These are phyloP conservation scores for Aphanomyces cochlioides DNA, from an alignment of 352 stramenopile species.

Conservation along the genomic window DNA sequence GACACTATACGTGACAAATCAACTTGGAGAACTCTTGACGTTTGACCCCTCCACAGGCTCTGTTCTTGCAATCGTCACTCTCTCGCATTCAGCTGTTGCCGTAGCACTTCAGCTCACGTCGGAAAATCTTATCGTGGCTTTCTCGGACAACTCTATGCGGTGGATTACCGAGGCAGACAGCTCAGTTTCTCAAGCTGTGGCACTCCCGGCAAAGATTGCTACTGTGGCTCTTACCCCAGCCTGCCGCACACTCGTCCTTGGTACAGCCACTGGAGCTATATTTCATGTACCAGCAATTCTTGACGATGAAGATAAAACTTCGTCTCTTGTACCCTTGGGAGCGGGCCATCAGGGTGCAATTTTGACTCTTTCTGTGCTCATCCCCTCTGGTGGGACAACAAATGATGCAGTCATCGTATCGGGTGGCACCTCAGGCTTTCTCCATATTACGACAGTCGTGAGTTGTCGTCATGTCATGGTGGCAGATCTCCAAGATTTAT, in stretches of 20 bases:
- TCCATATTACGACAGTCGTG: constrained; percentile 53
- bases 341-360: constrained; percentile 50
- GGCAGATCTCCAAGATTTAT: constrained; percentile 42
- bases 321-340: constrained; percentile 37
- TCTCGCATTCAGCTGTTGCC: constrained; percentile 34
- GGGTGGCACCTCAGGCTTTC: constrained; percentile 43
- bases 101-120: constrained; percentile 5
- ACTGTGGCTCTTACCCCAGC: constrained; percentile 49
- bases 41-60: constrained; percentile 40
- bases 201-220: constrained; percentile 33
- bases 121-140: constrained; percentile 17
- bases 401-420: constrained; percentile 47
- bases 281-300: constrained; percentile 63
- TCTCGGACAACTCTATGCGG: constrained; percentile 14
- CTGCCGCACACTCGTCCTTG: constrained; percentile 57
- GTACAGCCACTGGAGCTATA: constrained; percentile 50
- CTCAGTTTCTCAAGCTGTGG: not conserved
- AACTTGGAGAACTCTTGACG: constrained; percentile 50
- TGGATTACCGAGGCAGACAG: constrained; percentile 3
- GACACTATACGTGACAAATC: constrained; percentile 48
- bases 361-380: constrained; percentile 48
- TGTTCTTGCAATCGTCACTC: constrained; percentile 41
- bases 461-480: constrained; percentile 46
- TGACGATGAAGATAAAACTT: constrained; percentile 54
- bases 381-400: constrained; percentile 49